Conservation (phyloP, 495 filamentous ascomycete genomes). For the Pseudevernia furfuracea region DNA sequence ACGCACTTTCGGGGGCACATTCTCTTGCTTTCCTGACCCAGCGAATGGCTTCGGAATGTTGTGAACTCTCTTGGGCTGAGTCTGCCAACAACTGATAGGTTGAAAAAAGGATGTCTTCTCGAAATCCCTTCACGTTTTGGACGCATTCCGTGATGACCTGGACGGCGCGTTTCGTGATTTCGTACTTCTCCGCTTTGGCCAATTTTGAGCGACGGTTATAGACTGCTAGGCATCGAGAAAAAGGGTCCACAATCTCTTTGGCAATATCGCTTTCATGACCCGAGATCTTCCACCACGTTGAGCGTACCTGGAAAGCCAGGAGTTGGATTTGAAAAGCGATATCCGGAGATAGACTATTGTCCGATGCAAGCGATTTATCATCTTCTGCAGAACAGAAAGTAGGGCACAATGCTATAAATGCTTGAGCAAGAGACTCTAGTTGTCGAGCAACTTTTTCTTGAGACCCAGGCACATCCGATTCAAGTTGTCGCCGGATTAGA, state of each 20-base stretch:
- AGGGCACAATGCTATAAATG: slow-evolving; percentile 47
- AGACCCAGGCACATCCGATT: slow-evolving; percentile 36
- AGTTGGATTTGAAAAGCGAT: slow-evolving; percentile 57
- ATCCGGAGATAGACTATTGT: slow-evolving; percentile 50
- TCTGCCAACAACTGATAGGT: slow-evolving; percentile 30
- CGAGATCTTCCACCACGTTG: slow-evolving; percentile 63
- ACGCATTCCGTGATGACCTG: slow-evolving; percentile 7
- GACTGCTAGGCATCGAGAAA: slow-evolving; percentile 54
- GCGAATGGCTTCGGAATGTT: slow-evolving; percentile 38
- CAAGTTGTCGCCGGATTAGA: slow-evolving; percentile 48
- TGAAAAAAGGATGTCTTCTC: slow-evolving; percentile 11
- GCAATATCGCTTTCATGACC: slow-evolving; percentile 59
- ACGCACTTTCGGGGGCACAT: slow-evolving; percentile 22
- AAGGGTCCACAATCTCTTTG: slow-evolving; percentile 63
- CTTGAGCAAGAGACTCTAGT: slow-evolving; percentile 62
- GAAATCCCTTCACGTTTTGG: background rate
- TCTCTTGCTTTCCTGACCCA: slow-evolving; percentile 40
- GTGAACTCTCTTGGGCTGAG: slow-evolving; percentile 39
- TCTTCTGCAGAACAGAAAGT: slow-evolving; percentile 49
- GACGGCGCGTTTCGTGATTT: slow-evolving; percentile 21
- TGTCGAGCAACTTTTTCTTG: slow-evolving; percentile 58
- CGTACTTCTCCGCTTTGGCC: slow-evolving; percentile 27
- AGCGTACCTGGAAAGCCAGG: slow-evolving; percentile 57
- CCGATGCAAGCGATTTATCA: slow-evolving; percentile 36
- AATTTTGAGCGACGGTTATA: slow-evolving; percentile 33